Conservation (phyloP, 2,329 filamentous ascomycete genomes). For the Pseudogymnoascus sp. region DNA sequence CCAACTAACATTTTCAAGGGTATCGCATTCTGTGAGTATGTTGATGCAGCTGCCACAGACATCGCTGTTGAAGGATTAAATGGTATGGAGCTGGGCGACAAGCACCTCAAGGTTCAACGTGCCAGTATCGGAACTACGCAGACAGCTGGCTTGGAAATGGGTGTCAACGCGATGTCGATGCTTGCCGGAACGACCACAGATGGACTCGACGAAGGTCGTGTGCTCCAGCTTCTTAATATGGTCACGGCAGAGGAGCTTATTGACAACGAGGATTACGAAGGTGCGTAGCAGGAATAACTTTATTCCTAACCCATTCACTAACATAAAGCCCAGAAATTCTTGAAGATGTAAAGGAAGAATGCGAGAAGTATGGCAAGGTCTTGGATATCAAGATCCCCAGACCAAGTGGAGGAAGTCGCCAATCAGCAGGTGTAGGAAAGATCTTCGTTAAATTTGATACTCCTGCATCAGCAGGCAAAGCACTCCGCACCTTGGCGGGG, state of each 20-base stretch:
- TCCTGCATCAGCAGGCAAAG: constrained; percentile 70
- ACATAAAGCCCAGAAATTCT: constrained; percentile 67
- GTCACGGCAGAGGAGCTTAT: constrained; percentile 91
- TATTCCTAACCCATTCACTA: constrained; percentile 26
- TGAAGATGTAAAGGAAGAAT: constrained; percentile 90
- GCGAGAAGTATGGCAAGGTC: constrained; percentile 79
- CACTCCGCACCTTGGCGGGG: constrained; percentile 81
- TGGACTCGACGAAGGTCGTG: constrained; percentile 71
- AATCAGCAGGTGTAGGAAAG: constrained; percentile 87
- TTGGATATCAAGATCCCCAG: constrained; percentile 88
- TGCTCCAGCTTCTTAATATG: constrained; percentile 95
- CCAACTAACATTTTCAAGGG: constrained; percentile 50
- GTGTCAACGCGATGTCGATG: constrained; percentile 96
- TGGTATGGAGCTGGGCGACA: constrained; percentile 86
- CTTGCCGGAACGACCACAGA: constrained; percentile 81
- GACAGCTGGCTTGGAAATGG: constrained; percentile 84
- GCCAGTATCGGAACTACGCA: constrained; percentile 94
- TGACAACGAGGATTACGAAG: constrained; percentile 91
- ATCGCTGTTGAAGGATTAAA: constrained; percentile 87
- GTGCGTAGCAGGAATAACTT: constrained; percentile 40
- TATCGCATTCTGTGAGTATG: constrained; percentile 94
- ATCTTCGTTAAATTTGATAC: constrained; percentile 93
- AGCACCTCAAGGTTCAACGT: constrained; percentile 74
- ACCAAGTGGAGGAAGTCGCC: constrained; percentile 72
- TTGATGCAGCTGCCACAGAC: constrained; percentile 66